Evolutionary conservation across 768 basidiomycete genomes (phyloP).

Genomic region (Nidularia pulvinata): DNA sequence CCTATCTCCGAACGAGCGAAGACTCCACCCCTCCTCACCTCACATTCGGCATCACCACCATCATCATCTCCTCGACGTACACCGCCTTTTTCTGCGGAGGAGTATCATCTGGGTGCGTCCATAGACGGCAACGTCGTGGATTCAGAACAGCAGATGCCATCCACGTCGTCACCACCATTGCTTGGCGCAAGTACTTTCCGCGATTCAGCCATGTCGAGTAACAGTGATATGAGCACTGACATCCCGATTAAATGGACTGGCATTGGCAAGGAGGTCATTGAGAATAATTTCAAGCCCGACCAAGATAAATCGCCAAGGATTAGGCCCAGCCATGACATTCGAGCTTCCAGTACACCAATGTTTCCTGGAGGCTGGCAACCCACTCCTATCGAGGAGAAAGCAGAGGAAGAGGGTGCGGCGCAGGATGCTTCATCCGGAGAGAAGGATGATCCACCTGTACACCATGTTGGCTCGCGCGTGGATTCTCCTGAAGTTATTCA

Average conservation of each 20-base stretch:
- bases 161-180: slow-evolving; percentile 29
- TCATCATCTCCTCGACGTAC: slow-evolving; percentile 2
- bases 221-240: slow-evolving; percentile 42
- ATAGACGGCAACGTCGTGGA: neutral
- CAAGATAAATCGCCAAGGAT: slow-evolving; percentile 8
- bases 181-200: slow-evolving; percentile 62
- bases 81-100: too few species aligned
- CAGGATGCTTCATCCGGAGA: slow-evolving; percentile 10
- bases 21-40: slow-evolving; percentile 33
- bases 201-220: slow-evolving; percentile 62
- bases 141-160: neutral
- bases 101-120: too few species aligned
- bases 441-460: slow-evolving; percentile 29
- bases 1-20: slow-evolving; percentile 34
- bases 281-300: slow-evolving; percentile 2
- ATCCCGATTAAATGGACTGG: slow-evolving; percentile 69
- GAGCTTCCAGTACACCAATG: slow-evolving; percentile 25
- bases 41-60: slow-evolving; percentile 15
- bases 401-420: slow-evolving; percentile 14
- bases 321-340: neutral
- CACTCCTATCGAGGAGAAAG: slow-evolving; percentile 50
- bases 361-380: slow-evolving; percentile 59
- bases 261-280: slow-evolving; percentile 9
- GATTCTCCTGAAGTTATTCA: slow-evolving; percentile 53
- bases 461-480: slow-evolving; percentile 51